phyloP scores from a whole-genome alignment of 805 yeast genomes.

The Maudiozyma turicensis region DNA sequence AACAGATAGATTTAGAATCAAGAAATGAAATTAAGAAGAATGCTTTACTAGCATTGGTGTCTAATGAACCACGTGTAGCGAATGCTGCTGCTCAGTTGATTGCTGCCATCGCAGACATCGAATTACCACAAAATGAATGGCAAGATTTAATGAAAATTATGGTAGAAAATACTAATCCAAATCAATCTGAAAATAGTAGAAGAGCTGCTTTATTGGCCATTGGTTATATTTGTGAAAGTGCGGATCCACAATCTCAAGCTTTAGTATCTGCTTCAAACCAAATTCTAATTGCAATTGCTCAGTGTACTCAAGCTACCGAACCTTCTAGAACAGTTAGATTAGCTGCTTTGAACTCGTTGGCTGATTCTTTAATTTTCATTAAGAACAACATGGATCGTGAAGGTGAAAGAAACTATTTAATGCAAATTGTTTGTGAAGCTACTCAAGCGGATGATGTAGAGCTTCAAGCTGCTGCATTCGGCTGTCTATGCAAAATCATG shows the following conservation, averaged over 20 bases:
- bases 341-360: constrained; percentile 87
- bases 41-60: constrained; percentile 52
- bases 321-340: constrained; percentile 65
- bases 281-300: constrained; percentile 88
- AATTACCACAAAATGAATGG: constrained; percentile 84
- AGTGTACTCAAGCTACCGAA: constrained; percentile 85
- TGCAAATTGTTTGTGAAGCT: constrained; percentile 98
- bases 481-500: constrained; percentile 90
- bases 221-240: constrained; percentile 93
- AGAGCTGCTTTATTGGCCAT: constrained; percentile 80
- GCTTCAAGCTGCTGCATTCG: constrained; percentile 89
- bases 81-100: constrained; percentile 86
- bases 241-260: constrained; percentile 66
- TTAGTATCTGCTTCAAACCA: constrained; percentile 83
- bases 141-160: constrained; percentile 72
- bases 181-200: constrained; percentile 69
- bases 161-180: constrained; percentile 76
- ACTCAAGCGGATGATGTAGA: constrained; percentile 81
- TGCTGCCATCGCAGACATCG: constrained; percentile 95
- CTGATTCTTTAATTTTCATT: constrained; percentile 83
- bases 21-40: constrained; percentile 58
- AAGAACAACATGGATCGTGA: constrained; percentile 81
- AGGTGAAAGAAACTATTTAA: constrained; percentile 91
- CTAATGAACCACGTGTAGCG: constrained; percentile 66
- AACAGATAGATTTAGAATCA: constrained; percentile 39